Conservation (phyloP, 768 basidiomycete genomes). For the Phaeolepiota aurea region DNA sequence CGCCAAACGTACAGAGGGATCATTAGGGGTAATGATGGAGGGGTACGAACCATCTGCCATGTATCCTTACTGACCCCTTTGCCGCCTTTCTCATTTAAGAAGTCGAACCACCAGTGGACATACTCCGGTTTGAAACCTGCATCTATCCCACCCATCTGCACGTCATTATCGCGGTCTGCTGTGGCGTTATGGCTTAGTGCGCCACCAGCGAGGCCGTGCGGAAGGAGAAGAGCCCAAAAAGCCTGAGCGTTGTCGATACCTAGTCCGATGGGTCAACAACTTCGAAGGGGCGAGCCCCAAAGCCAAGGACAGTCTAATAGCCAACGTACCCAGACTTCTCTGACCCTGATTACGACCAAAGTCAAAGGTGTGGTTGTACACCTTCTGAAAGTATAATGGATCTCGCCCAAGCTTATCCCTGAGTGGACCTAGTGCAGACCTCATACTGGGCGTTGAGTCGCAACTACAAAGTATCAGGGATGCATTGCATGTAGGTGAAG, state of each 20-base stretch:
- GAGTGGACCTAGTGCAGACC: conserved; percentile 41
- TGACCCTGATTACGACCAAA: conserved; percentile 73
- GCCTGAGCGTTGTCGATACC: conserved; percentile 64
- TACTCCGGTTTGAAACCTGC: conserved; percentile 57
- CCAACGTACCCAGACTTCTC: conserved; percentile 63
- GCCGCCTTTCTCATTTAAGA: conserved; percentile 49
- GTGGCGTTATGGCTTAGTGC: conserved; percentile 42
- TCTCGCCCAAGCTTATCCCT: conserved; percentile 56
- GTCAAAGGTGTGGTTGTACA: conserved; percentile 77
- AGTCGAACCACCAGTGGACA: conserved; percentile 75
- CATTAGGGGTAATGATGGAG: not conserved
- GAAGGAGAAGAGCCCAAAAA: conserved; percentile 73
- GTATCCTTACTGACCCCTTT: conserved; percentile 86
- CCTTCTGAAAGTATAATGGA: conserved; percentile 60
- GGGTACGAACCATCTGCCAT: conserved; percentile 68
- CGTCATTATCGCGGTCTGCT: conserved; percentile 33
- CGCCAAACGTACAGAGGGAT: not conserved
- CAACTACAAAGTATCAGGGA: conserved; percentile 30
- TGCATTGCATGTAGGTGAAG: not conserved
- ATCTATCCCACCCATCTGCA: conserved; percentile 34
- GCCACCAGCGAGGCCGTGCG: conserved; percentile 59
- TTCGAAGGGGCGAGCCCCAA: not conserved
- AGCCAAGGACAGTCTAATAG: not conserved
- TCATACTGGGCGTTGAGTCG: conserved; percentile 61
- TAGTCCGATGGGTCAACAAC: conserved; percentile 14